Base-by-base conservation (phyloP, 108 stramenopile species). In the Craspedostauros australis region DNA sequence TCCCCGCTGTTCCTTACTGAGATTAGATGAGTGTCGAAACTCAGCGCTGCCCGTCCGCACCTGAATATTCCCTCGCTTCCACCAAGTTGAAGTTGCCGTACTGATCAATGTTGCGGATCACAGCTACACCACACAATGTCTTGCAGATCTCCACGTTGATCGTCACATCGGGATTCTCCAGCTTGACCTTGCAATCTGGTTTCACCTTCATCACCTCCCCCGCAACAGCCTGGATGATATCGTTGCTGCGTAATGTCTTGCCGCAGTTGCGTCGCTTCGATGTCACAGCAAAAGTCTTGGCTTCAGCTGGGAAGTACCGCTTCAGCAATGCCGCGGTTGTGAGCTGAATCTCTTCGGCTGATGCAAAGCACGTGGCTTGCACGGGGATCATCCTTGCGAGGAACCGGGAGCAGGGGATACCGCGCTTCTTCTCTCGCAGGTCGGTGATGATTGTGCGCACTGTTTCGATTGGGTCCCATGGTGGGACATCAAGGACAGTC, bases 311-410 rank as follows among this genome's bases (percentile, higher is more conserved):
- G 7, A 84, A 45, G 39, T 64, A 74, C 5, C 50, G 50, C 32
- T 72, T 31, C 22, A 86, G 42, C 38, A 90, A 52, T 32, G 50
- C 33, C 38, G 50, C 47, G 37, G 53, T 54, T 3, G 80, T 77
- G 7, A 51, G 21, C 41, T 49, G 41, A 18, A 90, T 76, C 64
- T 90, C 88, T 44, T 79, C 73, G 14, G 76, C n/a, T 9, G 79
- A 81, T 8, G 82, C 76, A 62, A 66, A 80, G 46, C 88, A 91
- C 16, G 84, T 91, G 15, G 78, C 76, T 57, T 91, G 84, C 18
- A 91, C 72, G 14, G 88, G 88, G 48, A 91, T 78, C 64, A 91
- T 80, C 16, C 88, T 76, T n/a, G 74, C 67, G 3, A 91, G 69
- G 50, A 83, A 85, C 27, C 88, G 63, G 22, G 70, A 65, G 7